These are phyloP conservation scores for Mitragyna speciosa DNA, from an alignment of 257 asterid species.

Conservation along the genomic window DNA sequence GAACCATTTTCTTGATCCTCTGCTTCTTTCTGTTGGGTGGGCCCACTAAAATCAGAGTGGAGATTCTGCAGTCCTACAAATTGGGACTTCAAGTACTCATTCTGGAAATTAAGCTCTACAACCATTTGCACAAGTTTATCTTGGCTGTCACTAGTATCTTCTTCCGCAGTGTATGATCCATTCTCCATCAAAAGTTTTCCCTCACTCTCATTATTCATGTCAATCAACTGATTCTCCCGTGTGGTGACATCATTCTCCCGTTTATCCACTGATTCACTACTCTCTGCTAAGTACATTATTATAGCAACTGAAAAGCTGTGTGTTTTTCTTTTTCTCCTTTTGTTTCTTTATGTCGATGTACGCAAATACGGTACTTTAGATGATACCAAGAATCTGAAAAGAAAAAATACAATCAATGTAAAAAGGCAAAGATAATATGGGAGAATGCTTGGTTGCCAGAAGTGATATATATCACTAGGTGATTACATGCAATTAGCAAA, in stretches of 20 bases:
- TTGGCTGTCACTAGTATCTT: conserved; percentile 35
- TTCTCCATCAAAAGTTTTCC: conserved; percentile 42
- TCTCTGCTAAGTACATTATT: conserved; percentile 44
- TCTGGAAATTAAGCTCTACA: conserved; percentile 76
- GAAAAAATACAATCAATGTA: not conserved
- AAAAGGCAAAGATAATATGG: not conserved
- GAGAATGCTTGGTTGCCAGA: not conserved
- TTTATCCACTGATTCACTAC: conserved; percentile 37
- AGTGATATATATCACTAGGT: not conserved
- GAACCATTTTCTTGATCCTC: conserved; percentile 33
- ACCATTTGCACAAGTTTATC: conserved; percentile 72
- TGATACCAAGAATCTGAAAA: not conserved
- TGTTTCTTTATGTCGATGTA: not conserved
- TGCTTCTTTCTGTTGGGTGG: conserved; percentile 28
- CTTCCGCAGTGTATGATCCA: conserved; percentile 28
- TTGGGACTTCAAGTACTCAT: conserved; percentile 83
- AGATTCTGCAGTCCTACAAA: conserved; percentile 53
- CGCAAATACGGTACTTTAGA: not conserved
- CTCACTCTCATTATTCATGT: conserved; percentile 30
- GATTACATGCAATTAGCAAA: not conserved
- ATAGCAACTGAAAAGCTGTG: conserved; percentile 13
- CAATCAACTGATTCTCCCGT: conserved; percentile 40
- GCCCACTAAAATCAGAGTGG: conserved; percentile 28
- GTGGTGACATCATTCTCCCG: conserved; percentile 32
- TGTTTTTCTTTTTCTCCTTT: not conserved